phyloP scores from a whole-genome alignment of 192 early-diverging fungal species.

The Umbelopsis sp. region DNA sequence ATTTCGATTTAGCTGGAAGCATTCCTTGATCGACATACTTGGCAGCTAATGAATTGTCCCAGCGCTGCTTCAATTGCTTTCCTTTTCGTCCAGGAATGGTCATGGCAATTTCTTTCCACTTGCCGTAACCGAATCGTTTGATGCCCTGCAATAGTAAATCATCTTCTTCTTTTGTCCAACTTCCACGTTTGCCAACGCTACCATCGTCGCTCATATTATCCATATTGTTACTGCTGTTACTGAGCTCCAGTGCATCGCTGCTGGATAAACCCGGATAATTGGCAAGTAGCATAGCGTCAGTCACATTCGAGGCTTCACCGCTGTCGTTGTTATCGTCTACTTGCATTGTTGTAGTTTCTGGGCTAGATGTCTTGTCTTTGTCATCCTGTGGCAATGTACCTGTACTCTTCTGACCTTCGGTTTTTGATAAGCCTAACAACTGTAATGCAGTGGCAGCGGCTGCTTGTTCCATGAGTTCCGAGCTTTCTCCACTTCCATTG shows the following conservation, averaged over 20 bases:
- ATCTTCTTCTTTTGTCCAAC: slow-evolving; percentile 38
- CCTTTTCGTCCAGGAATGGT: slow-evolving; percentile 37
- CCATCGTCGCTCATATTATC: slow-evolving; percentile 28
- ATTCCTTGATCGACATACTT: slow-evolving; percentile 36
- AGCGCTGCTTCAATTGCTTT: slow-evolving; percentile 35
- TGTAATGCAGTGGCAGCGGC: slow-evolving; percentile 32
- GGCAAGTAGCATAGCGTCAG: slow-evolving; percentile 26
- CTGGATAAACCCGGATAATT: slow-evolving; percentile 23
- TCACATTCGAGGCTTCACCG: neutral
- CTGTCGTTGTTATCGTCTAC: neutral
- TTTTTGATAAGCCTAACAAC: slow-evolving; percentile 20
- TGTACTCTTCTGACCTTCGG: slow-evolving; percentile 1
- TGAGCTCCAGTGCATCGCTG: neutral
- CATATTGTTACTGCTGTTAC: neutral
- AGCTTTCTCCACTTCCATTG: neutral
- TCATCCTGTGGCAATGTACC: neutral
- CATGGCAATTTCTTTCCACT: slow-evolving; percentile 34
- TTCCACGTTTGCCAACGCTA: slow-evolving; percentile 31
- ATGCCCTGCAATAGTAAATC: slow-evolving; percentile 32
- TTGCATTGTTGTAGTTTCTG: neutral
- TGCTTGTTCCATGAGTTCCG: slow-evolving; percentile 28
- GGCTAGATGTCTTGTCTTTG: neutral
- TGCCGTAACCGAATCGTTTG: slow-evolving; percentile 31
- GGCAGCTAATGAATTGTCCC: slow-evolving; percentile 35
- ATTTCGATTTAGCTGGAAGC: slow-evolving; percentile 28